Conservation (phyloP, 257 asterid genomes). For the Striga asiatica region DNA sequence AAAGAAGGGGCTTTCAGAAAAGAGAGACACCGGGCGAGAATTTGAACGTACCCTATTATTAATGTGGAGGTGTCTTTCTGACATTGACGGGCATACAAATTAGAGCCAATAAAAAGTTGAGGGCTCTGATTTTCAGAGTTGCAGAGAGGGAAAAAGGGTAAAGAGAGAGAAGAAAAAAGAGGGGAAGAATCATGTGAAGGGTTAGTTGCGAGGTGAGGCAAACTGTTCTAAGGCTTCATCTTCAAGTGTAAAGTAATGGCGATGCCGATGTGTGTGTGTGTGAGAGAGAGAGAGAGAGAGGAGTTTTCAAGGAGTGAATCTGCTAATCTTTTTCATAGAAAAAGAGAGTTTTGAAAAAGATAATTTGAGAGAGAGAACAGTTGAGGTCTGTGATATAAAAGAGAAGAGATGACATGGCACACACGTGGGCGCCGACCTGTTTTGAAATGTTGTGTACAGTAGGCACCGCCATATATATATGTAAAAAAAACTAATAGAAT, state of each 20-base stretch:
- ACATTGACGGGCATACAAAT: slow-evolving; percentile 44
- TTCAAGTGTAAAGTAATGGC: slow-evolving; percentile 22
- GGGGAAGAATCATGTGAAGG: slow-evolving; percentile 34
- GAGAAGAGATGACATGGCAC: slow-evolving; percentile 37
- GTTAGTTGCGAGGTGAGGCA: slow-evolving; percentile 19
- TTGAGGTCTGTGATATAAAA: slow-evolving; percentile 25
- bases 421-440: slow-evolving; percentile 31
- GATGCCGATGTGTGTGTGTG: slow-evolving; percentile 10
- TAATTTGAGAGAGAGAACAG: slow-evolving; percentile 20
- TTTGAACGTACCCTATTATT: slow-evolving; percentile 45
- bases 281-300: slow-evolving; percentile 4
- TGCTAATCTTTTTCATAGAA: slow-evolving; percentile 36
- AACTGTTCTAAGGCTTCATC: slow-evolving; percentile 33
- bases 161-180: slow-evolving; percentile 52
- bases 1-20: slow-evolving; percentile 22
- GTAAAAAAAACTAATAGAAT: too few species aligned
- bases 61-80: slow-evolving; percentile 11
- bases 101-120: slow-evolving; percentile 11
- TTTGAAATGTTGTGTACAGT: slow-evolving; percentile 9
- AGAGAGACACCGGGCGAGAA: slow-evolving; percentile 14
- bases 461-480: too few species aligned
- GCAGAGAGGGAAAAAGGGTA: slow-evolving; percentile 45
- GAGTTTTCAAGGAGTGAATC: slow-evolving; percentile 23
- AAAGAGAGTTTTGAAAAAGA: too few species aligned
- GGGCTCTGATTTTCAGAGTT: slow-evolving; percentile 58